Evolutionary conservation across 495 filamentous ascomycete species (phyloP).

Genomic region (Coniosporium apollinis): DNA sequence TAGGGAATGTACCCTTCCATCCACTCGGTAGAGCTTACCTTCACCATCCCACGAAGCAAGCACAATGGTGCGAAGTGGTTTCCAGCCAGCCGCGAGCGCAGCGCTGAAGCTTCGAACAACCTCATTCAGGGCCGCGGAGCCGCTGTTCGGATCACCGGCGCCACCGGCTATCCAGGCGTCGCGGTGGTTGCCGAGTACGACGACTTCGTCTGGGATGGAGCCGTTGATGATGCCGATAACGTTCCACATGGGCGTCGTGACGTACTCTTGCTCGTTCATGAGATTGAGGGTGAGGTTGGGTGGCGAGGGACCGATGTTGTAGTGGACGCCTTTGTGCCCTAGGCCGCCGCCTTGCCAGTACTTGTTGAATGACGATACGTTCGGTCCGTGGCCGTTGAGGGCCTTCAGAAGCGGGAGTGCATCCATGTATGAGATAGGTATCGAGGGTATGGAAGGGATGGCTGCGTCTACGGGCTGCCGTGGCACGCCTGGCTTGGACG

Average conservation of each 20-base stretch:
- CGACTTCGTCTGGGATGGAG: conserved; percentile 67
- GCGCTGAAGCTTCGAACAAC: conserved; percentile 21
- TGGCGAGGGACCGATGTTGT: conserved; percentile 81
- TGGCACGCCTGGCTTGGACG: conserved; percentile 79
- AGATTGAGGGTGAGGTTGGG: conserved; percentile 61
- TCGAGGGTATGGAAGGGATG: conserved; percentile 75
- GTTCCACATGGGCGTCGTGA: conserved; percentile 82
- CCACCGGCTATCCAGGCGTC: conserved; percentile 82
- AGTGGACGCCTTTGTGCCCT: conserved; percentile 66
- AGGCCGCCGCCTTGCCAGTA: conserved; percentile 61
- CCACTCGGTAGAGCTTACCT: conserved; percentile 64
- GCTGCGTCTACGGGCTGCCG: conserved; percentile 48
- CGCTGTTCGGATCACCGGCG: conserved; percentile 28
- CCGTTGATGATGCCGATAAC: conserved; percentile 91
- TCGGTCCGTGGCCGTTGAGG: conserved; percentile 74
- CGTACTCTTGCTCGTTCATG: conserved; percentile 75
- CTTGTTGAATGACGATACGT: conserved; percentile 57
- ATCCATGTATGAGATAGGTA: conserved; percentile 81
- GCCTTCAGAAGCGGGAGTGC: conserved; percentile 72
- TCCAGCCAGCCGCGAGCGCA: conserved; percentile 23
- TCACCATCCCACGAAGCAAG: conserved; percentile 66
- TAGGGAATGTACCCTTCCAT: conserved; percentile 73
- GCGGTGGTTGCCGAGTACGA: conserved; percentile 88
- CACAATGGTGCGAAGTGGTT: conserved; percentile 38
- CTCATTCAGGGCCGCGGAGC: conserved; percentile 27